phyloP scores from a whole-genome alignment of 768 basidiomycete genomes.

The Boletus barrowsii region DNA sequence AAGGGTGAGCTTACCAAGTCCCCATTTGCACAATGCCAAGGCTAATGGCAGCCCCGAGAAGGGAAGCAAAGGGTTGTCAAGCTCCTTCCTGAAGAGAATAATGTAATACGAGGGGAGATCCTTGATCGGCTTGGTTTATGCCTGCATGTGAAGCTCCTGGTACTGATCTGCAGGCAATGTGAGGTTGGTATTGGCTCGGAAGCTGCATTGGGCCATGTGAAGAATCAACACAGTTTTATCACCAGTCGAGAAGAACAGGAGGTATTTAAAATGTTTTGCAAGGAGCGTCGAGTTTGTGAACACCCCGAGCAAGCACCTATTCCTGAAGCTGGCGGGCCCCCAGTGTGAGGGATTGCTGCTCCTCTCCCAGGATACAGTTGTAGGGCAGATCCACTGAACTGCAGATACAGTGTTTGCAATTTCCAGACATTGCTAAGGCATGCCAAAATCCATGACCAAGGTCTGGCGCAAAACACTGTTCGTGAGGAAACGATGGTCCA shows the following conservation, averaged over 20 bases:
- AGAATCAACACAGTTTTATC: not conserved
- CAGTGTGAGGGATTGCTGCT: not conserved
- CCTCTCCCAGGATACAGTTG: not conserved
- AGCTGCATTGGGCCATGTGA: not conserved
- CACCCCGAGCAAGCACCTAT: not conserved
- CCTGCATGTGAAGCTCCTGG: not conserved
- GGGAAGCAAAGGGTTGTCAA: not conserved
- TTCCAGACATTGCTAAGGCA: not conserved
- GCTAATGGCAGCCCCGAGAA: not conserved
- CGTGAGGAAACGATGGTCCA: not conserved
- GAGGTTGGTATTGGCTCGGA: not conserved
- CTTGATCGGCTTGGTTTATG: not conserved
- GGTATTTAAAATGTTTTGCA: not conserved
- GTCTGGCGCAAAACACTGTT: not conserved
- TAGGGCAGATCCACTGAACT: not conserved
- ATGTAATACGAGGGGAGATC: not conserved
- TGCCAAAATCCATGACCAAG: not conserved
- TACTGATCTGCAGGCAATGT: slow-evolving; percentile 2
- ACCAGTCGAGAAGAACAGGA: not conserved
- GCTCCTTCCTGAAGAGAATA: not conserved
- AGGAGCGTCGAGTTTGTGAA: not conserved
- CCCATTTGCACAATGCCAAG: no score
- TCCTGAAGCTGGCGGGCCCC: not conserved
- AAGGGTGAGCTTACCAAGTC: no score
- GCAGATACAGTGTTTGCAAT: not conserved